phyloP scores from a whole-genome alignment of 352 stramenopile species.

The Phytophthora foliorum region DNA sequence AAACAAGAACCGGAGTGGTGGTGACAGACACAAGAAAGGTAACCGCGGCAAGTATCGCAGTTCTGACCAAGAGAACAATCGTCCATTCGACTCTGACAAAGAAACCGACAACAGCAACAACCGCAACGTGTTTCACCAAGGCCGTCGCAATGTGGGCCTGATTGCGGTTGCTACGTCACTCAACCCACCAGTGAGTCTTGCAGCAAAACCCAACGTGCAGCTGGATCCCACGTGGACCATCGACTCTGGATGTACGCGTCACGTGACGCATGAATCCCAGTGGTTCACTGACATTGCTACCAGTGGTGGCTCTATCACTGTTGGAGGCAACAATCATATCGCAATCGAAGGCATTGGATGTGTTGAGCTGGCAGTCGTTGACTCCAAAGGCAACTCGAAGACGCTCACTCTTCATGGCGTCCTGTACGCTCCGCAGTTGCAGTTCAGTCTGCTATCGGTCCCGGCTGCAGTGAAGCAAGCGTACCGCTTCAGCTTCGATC shows the following conservation, averaged over 20 bases:
- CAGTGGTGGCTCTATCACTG: constrained; percentile 20
- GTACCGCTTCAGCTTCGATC: constrained; percentile 14
- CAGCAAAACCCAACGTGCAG: constrained; percentile 2
- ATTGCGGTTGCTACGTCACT: constrained; percentile 8
- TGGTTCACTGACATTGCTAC: constrained; percentile 22
- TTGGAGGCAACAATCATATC: too few relatives aligned
- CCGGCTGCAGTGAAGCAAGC: constrained; percentile 12
- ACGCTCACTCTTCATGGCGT: too few relatives aligned
- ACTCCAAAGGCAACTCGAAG: constrained; percentile 27
- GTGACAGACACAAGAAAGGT: too few relatives aligned
- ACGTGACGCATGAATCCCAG: constrained; percentile 12
- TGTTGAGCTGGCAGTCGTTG: constrained; percentile 19
- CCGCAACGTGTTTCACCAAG: constrained; percentile 1
- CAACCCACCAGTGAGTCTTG: constrained; percentile 6
- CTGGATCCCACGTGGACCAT: too few relatives aligned
- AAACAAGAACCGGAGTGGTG: not conserved
- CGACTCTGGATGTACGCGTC: constrained; percentile 28
- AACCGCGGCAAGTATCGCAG: not conserved
- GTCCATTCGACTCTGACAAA: not conserved
- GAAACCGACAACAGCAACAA: not conserved
- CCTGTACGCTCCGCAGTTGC: too few relatives aligned
- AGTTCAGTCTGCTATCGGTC: too few relatives aligned
- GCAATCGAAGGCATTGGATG: constrained; percentile 15
- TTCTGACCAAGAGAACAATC: not conserved
- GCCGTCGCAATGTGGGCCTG: constrained; percentile 1